These are phyloP conservation scores for Sarocladium strictum DNA, from an alignment of 2,329 filamentous ascomycete genomes.

Conservation along the genomic window DNA sequence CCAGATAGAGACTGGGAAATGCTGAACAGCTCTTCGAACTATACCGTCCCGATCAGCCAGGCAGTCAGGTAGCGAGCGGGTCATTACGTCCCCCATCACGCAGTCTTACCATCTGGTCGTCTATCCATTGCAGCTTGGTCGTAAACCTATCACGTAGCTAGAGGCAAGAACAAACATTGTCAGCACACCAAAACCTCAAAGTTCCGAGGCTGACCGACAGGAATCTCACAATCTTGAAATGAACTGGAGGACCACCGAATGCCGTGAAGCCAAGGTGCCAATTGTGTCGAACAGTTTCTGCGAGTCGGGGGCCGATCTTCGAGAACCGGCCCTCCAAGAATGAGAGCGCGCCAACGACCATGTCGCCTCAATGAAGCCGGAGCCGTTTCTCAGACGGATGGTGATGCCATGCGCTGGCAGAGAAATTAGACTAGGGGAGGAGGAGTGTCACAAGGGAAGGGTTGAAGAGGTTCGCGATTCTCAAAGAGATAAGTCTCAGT, in stretches of 20 bases:
- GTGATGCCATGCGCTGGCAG: too few species aligned
- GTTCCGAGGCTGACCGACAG: neutral
- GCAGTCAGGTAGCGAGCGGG: too few species aligned
- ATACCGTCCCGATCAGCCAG: neutral
- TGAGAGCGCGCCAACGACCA: neutral
- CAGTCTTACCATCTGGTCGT: conserved; percentile 54
- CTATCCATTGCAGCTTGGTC: conserved; percentile 55
- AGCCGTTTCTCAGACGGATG: too few species aligned
- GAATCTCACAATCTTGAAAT: conserved; percentile 55
- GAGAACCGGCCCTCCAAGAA: conserved; percentile 2
- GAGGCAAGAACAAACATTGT: too few species aligned
- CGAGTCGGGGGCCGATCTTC: conserved; percentile 2
- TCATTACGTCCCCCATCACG: neutral
- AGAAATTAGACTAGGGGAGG: too few species aligned
- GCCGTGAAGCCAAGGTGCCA: conserved; percentile 60
- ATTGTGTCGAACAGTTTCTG: conserved; percentile 18
- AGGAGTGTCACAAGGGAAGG: too few species aligned
- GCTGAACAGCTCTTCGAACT: conserved; percentile 70
- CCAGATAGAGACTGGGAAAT: conserved; percentile 63
- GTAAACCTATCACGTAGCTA: conserved; percentile 56
- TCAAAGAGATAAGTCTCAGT: too few species aligned
- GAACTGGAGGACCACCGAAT: conserved; percentile 62
- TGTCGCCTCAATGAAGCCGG: too few species aligned
- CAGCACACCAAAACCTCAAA: too few species aligned
- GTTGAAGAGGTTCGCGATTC: too few species aligned